Evolutionary conservation across 192 early-diverging fungal genomes (phyloP), one percentile per base, ranked within the genome.

Genomic region (Coemansia sp.): DNA sequence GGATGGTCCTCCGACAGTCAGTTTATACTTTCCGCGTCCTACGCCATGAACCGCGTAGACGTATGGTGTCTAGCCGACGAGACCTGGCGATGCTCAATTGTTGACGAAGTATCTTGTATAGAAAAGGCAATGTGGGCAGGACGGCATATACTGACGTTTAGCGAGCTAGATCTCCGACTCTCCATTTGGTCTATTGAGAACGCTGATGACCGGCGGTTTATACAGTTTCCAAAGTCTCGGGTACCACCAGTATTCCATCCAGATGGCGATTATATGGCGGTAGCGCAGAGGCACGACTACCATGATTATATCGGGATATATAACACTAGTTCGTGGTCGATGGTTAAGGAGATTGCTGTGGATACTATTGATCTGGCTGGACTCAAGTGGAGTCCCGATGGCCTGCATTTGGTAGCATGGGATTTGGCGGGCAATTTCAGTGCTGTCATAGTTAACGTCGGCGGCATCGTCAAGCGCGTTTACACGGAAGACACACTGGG

Each of bases 281-380:
- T 86, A 29, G 73, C 70, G 27, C 80, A 86, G 65, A 71, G 84
- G n/a, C 76, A 77, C 63, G 84, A 86, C 49, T 73, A 78, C 63
- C 80, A 66, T 29, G 85, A 86, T 41, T 65, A 64, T 33, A 41
- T 86, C 7, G 80, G 74, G 27, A 66, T 86, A 3, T 86, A 86
- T 44, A 57, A 60, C 43, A 75, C 75, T 1, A 57, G 64, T n/a
- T 52, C 47, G 12, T 83, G 85, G 85, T 34, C 52, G 40, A 36
- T 86, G 62, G 70, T 73, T n/a, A 64, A 64, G 5, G 81, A 79
- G 64, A 43, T 79, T 2, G 70, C 71, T 1, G 39, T 76, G 34
- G 68, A 73, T 12, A 77, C 69, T 7, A 50, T 75, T 15, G 82
- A 79, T 22, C 22, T 69, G 61, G 38, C 44, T 8, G 81, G 78